Evolutionary conservation across 2,329 filamentous ascomycete species (phyloP).

Genomic region (Cytospora chrysosperma): DNA sequence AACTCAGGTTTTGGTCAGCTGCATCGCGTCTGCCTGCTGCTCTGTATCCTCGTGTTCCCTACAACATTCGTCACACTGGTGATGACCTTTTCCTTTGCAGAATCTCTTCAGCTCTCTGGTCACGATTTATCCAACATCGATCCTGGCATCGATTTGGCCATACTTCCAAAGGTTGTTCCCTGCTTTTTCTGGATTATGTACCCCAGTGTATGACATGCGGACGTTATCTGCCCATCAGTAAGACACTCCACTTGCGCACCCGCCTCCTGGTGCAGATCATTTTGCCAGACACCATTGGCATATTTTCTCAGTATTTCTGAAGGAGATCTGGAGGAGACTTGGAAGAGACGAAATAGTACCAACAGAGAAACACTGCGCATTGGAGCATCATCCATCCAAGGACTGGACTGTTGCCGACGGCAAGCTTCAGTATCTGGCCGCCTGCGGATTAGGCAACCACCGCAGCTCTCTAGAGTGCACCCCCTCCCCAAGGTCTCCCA

Average conservation of each 20-base stretch:
- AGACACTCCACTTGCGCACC: neutral
- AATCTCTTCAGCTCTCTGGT: neutral
- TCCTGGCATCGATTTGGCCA: conserved; percentile 8
- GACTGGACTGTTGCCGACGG: neutral
- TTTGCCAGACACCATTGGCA: neutral
- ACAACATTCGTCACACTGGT: conserved; percentile 7
- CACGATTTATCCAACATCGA: conserved; percentile 1
- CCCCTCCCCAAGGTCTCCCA: too few species aligned
- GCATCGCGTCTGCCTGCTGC: conserved; percentile 21
- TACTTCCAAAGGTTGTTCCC: neutral
- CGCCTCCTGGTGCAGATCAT: neutral
- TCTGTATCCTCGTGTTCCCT: conserved; percentile 14
- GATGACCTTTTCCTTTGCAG: neutral
- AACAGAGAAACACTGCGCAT: neutral
- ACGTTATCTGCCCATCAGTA: neutral
- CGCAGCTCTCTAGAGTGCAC: neutral
- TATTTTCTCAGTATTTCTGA: neutral
- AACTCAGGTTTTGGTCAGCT: conserved; percentile 10
- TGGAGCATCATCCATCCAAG: neutral
- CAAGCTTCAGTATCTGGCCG: neutral
- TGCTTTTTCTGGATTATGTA: neutral
- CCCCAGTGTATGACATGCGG: neutral
- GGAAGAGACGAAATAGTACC: neutral
- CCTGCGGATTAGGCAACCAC: neutral
- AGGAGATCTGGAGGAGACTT: too few species aligned